Conservation (phyloP, 106 monocot species). For the Narthecium ossifragum region DNA sequence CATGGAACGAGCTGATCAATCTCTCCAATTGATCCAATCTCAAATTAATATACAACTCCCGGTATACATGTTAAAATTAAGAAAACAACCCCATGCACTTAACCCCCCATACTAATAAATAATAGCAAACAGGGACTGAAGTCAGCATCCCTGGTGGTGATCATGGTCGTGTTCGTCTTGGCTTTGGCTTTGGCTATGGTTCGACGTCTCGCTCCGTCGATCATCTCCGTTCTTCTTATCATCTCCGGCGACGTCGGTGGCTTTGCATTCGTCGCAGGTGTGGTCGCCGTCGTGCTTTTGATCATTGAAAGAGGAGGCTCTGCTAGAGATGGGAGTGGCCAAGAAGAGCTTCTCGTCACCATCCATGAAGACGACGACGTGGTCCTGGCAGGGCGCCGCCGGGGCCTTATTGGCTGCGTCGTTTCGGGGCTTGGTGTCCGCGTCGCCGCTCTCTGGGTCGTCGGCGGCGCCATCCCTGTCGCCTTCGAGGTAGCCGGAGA, state of each 20-base stretch:
- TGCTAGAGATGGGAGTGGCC: conserved; percentile 51
- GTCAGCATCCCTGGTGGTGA: neutral
- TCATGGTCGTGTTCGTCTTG: neutral
- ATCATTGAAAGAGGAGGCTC: conserved; percentile 42
- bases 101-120: too few species aligned
- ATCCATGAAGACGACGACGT: conserved; percentile 61
- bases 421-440: neutral
- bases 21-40: too few species aligned
- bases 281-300: neutral
- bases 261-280: too few species aligned
- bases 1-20: too few species aligned
- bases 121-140: neutral
- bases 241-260: neutral
- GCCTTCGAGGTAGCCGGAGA: conserved; percentile 42
- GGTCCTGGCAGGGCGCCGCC: conserved; percentile 19
- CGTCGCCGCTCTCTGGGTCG: neutral
- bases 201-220: neutral
- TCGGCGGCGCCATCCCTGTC: neutral
- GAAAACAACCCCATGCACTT: too few species aligned
- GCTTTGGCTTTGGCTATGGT: neutral
- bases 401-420: neutral
- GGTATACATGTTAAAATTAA: too few species aligned
- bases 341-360: conserved; percentile 58
- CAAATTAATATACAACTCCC: too few species aligned
- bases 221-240: neutral